phyloP scores from a whole-genome alignment of 2,329 filamentous ascomycete species.

The Aspergillus ibericus region DNA sequence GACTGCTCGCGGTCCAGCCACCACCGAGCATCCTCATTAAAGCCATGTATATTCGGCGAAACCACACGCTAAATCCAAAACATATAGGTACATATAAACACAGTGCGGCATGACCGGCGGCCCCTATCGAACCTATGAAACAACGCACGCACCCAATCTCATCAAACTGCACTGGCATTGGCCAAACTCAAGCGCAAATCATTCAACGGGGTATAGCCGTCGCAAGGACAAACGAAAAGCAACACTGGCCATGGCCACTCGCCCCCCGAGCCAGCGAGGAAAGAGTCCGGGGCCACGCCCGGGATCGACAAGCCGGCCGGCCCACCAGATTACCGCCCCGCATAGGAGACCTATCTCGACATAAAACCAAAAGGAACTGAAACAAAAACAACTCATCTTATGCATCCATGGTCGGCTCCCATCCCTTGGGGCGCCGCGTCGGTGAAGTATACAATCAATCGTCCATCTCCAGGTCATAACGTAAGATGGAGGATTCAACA shows the following conservation, averaged over 20 bases:
- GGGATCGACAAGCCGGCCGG: slow-evolving; percentile 8
- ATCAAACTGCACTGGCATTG: slow-evolving; percentile 7
- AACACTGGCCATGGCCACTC: slow-evolving; percentile 8
- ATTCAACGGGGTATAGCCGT: slow-evolving; percentile 23
- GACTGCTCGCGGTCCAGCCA: background rate
- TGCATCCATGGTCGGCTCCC: background rate
- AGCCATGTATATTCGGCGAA: slow-evolving; percentile 3
- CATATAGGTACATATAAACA: slow-evolving; percentile 15
- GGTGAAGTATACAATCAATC: background rate
- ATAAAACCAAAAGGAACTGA: background rate
- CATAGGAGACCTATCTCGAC: background rate
- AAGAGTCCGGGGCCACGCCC: slow-evolving; percentile 6
- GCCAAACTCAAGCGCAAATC: slow-evolving; percentile 14
- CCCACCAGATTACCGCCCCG: slow-evolving; percentile 12
- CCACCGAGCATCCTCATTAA: slow-evolving; percentile 12
- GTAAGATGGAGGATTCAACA: slow-evolving; percentile 6
- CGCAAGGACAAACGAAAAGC: slow-evolving; percentile 13
- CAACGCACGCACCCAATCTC: slow-evolving; percentile 1
- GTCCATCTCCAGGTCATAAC: slow-evolving; percentile 8
- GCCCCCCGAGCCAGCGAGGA: slow-evolving; percentile 23
- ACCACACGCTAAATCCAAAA: slow-evolving; percentile 14
- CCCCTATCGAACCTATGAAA: slow-evolving; percentile 2
- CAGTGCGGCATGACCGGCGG: slow-evolving; percentile 5
- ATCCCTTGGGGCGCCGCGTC: background rate
- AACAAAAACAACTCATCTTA: slow-evolving; percentile 5